Conservation (phyloP, 371 early-diverging fungal genomes). For the Synchytrium microbalum region DNA sequence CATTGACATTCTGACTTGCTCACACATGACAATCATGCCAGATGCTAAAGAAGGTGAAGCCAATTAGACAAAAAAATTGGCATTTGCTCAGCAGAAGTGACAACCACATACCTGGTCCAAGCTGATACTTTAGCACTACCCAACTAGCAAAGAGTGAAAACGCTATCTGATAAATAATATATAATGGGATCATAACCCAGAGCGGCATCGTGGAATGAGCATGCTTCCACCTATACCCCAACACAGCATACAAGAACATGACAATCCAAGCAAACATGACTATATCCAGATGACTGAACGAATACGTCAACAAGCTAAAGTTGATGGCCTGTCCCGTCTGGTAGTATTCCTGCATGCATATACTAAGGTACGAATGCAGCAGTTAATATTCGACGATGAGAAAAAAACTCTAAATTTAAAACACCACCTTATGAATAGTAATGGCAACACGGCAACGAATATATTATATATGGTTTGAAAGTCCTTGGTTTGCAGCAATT, state of each 20-base stretch:
- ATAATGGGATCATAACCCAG: constrained; percentile 3
- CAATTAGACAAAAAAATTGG: neutral
- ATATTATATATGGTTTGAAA: constrained; percentile 20
- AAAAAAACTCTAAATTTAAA: too few relatives aligned
- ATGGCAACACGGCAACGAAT: constrained; percentile 16
- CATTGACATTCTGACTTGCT: constrained; percentile 16
- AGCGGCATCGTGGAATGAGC: neutral
- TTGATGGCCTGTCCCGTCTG: constrained; percentile 13
- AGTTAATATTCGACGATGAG: too few relatives aligned
- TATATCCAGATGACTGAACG: constrained; percentile 11
- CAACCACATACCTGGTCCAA: constrained; percentile 10
- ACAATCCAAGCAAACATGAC: constrained; percentile 6
- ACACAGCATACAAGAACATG: neutral
- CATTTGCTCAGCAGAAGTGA: neutral
- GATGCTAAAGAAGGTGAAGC: constrained; percentile 9
- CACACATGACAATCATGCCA: constrained; percentile 20
- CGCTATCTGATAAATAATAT: constrained; percentile 8
- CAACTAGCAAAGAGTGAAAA: constrained; percentile 11
- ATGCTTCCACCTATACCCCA: constrained; percentile 1
- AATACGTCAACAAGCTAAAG: constrained; percentile 8
- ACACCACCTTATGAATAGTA: constrained; percentile 12
- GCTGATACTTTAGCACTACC: constrained; percentile 10
- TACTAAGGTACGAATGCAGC: too few relatives aligned
- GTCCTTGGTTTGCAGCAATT: constrained; percentile 17
- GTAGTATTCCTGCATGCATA: constrained; percentile 11